Evolutionary conservation across 805 yeast genomes (phyloP).

Genomic region (Kluyveromyces lactis): DNA sequence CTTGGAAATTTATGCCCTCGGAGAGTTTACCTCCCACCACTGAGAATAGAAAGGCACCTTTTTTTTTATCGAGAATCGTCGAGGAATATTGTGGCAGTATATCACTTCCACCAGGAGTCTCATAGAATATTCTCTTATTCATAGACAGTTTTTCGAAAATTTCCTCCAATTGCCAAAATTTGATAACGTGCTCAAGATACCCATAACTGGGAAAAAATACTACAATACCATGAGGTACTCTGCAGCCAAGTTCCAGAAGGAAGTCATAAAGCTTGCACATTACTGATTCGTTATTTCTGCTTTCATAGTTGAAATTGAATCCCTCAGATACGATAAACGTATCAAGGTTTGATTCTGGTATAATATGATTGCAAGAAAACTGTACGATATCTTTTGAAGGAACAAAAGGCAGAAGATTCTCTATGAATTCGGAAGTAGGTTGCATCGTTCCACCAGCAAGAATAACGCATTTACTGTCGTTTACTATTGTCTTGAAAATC

Average conservation of each 20-base stretch:
- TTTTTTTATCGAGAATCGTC: slow-evolving; percentile 26
- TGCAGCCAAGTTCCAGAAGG: slow-evolving; percentile 15
- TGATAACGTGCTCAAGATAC: slow-evolving; percentile 46
- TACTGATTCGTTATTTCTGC: slow-evolving; percentile 41
- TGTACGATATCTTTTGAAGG: slow-evolving; percentile 34
- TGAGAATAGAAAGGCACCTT: slow-evolving; percentile 65
- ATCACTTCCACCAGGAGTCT: slow-evolving; percentile 41
- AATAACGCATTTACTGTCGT: slow-evolving; percentile 58
- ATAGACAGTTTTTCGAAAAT: slow-evolving; percentile 29
- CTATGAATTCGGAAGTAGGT: slow-evolving; percentile 64
- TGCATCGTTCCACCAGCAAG: slow-evolving; percentile 96
- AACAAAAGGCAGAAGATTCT: slow-evolving; percentile 58
- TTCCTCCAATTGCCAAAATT: slow-evolving; percentile 40
- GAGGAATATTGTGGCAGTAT: slow-evolving; percentile 44
- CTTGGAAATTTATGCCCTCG: slow-evolving; percentile 89
- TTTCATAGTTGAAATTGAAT: slow-evolving; percentile 64
- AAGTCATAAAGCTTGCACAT: slow-evolving; percentile 39
- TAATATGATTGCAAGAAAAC: slow-evolving; percentile 77
- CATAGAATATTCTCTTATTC: slow-evolving; percentile 46
- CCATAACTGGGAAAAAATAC: slow-evolving; percentile 80
- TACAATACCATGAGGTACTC: slow-evolving; percentile 69
- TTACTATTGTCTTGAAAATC: slow-evolving; percentile 56
- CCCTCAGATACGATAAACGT: slow-evolving; percentile 44
- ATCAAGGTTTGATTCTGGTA: slow-evolving; percentile 58
- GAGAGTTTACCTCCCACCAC: slow-evolving; percentile 92